These are phyloP conservation scores for Lasiosphaeriaceae sp. DNA, from an alignment of 495 filamentous ascomycete species.

Conservation along the genomic window DNA sequence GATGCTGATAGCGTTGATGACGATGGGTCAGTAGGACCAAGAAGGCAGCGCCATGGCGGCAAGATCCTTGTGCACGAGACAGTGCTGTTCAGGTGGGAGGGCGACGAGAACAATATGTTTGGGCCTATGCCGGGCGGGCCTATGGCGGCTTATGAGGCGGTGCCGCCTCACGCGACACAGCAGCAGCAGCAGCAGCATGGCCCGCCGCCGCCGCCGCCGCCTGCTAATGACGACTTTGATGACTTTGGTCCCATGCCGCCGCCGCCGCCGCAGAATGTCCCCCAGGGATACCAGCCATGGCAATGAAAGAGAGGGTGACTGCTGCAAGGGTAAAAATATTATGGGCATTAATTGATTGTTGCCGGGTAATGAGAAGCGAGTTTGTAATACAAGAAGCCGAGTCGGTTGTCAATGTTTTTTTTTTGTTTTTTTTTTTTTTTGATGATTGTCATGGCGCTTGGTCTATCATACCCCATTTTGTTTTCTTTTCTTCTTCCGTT, in stretches of 20 bases:
- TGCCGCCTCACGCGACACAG: background rate
- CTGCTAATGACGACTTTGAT: slow-evolving; percentile 1
- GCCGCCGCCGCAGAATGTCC: no score
- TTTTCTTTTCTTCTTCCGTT: no score
- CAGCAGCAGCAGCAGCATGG: background rate
- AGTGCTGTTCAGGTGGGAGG: slow-evolving; percentile 5
- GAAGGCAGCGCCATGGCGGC: background rate
- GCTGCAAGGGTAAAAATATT: no score
- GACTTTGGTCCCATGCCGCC: background rate
- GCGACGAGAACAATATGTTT: slow-evolving; percentile 10
- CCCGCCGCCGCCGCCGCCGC: background rate
- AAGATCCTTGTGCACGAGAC: slow-evolving; percentile 12
- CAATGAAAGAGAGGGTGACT: no score
- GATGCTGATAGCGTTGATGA: slow-evolving; percentile 1
- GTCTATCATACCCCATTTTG: no score
- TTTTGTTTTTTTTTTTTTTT: no score
- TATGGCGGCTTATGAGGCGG: background rate
- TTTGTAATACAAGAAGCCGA: no score
- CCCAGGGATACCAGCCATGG: no score
- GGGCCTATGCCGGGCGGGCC: background rate
- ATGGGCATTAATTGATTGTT: no score
- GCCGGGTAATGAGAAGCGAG: no score
- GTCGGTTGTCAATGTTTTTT: no score
- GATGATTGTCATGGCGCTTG: no score
- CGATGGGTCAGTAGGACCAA: background rate